Evolutionary conservation across 805 yeast species (phyloP).

Genomic region (Pichia californica): DNA sequence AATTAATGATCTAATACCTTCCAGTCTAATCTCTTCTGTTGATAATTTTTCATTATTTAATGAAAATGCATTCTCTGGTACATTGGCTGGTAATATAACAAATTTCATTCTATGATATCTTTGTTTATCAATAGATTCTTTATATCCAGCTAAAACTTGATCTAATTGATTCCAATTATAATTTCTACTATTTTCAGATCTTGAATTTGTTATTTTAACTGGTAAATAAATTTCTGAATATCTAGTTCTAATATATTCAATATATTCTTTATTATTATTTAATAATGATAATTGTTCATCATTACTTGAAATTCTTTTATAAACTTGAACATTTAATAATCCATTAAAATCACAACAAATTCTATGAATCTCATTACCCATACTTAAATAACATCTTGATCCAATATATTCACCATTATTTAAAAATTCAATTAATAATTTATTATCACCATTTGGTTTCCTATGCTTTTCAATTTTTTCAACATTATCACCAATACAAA

Average conservation of each 20-base stretch:
- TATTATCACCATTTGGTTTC: constrained; percentile 49
- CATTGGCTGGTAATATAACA: constrained; percentile 75
- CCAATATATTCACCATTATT: constrained; percentile 43
- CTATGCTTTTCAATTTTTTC: constrained; percentile 57
- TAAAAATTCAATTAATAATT: constrained; percentile 47
- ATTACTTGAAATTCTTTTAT: constrained; percentile 30
- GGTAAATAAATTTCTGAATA: constrained; percentile 62
- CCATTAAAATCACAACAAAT: constrained; percentile 68
- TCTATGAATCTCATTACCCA: constrained; percentile 82
- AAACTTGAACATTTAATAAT: constrained; percentile 72
- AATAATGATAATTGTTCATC: constrained; percentile 13
- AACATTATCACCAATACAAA: constrained; percentile 69
- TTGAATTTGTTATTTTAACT: constrained; percentile 50
- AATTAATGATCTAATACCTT: constrained; percentile 72
- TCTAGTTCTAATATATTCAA: constrained; percentile 65
- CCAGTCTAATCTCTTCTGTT: constrained; percentile 87
- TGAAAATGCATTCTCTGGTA: constrained; percentile 46
- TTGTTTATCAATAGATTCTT: constrained; percentile 55
- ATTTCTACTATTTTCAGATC: constrained; percentile 39
- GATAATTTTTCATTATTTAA: constrained; percentile 52
- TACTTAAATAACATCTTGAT: constrained; percentile 62
- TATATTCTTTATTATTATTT: constrained; percentile 30
- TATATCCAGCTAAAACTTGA: constrained; percentile 86
- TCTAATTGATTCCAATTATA: constrained; percentile 91
- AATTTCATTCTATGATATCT: constrained; percentile 67